Percentiles rank a stretch among this genome's conserved stretches.
Conservation (phyloP, 805 yeast genomes). For the Candida railenensis region DNA sequence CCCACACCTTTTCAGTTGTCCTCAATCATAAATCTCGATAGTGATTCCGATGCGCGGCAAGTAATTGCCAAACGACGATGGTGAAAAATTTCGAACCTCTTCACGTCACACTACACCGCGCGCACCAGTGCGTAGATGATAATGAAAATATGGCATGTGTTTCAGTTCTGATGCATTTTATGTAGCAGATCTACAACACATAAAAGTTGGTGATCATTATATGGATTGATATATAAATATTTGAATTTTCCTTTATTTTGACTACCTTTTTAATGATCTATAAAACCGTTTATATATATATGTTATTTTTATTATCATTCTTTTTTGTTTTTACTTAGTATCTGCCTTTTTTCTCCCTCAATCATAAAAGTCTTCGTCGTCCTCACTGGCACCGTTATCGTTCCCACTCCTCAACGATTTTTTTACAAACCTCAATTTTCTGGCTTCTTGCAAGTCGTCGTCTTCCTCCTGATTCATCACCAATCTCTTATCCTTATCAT, state of each 20-base stretch:
- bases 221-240: no score
- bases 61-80: background rate
- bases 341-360: no score
- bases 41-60: background rate
- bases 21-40: background rate
- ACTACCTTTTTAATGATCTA: no score
- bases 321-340: background rate
- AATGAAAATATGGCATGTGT: background rate
- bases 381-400: conserved; percentile 31
- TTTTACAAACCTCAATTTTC: conserved; percentile 53
- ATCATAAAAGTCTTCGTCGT: conserved; percentile 31
- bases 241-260: no score
- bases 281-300: no score
- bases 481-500: conserved; percentile 66
- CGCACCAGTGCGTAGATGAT: background rate
- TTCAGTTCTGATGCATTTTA: no score
- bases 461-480: conserved; percentile 53
- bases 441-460: conserved; percentile 52
- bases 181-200: no score
- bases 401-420: conserved; percentile 48
- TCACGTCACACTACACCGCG: background rate
- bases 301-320: no score
- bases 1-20: background rate
- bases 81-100: background rate
- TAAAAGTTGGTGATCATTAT: no score